Evolutionary conservation across 2,329 filamentous ascomycete species (phyloP), one percentile per base, ranked within the genome.

Genomic region (Pseudogymnoascus verrucosus): DNA sequence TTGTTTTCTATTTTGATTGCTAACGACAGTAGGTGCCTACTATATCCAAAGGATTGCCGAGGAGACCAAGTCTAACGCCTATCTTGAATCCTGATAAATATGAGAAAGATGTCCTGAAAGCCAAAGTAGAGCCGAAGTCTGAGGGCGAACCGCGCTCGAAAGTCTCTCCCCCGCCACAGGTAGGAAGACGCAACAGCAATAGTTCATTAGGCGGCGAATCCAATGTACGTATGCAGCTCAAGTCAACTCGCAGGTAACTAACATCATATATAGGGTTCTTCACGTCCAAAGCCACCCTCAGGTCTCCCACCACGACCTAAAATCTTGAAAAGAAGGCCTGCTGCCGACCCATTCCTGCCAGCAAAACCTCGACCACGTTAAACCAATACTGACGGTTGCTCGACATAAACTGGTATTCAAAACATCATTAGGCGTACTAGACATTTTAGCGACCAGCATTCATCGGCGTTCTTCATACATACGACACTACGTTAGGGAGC

Each of bases 361-460:
- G 51, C 51, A 57, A 57, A 57, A 57, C 51, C 51, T 8, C 51
- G 51, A 19, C 10, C n/a, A 19, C 51, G 51, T 57, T 57, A 8
- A 34, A 21, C 51, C 51, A 57, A 36, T 14, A 57, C 7, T 21
- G 11, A 34, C 14, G 16, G 28, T 36, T 57, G n/a, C 11, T 57
- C 16, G 51, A 34, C 51, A 21, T 36, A 34, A 36, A 57, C 28
- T 57, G 10, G n/a, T 34, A 12, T 19, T 57, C 5, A 57, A 21
- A 54, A 12, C 51, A 34, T 57, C 51, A 57, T 57, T 57, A 12
- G 51, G 51, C 51, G 51, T 54, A 28, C 47, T 54, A 31, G 26
- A 28, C 51, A 57, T 57, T 54, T 47, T 26, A 57, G 51, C 51
- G 28, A 57, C 10, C n/a, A 57, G 51, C 51, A 57, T 57, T 19